Conservation (phyloP, 2,329 filamentous ascomycete species). For the Pseudopithomyces chartarum region DNA sequence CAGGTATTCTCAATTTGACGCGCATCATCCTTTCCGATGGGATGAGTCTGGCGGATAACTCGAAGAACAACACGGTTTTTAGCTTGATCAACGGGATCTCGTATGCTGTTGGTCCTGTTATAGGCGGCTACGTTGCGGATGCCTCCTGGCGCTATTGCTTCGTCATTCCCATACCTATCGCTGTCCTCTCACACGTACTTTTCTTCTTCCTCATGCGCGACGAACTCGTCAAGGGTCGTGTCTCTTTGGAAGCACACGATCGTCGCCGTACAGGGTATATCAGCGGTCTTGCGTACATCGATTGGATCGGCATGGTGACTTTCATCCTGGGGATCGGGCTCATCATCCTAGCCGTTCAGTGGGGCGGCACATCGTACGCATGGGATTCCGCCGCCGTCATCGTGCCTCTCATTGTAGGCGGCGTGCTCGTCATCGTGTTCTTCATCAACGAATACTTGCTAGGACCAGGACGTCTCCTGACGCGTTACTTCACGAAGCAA, state of each 20-base stretch:
- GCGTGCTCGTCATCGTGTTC: conserved; percentile 53
- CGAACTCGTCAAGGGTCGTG: conserved; percentile 60
- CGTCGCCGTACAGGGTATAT: conserved; percentile 43
- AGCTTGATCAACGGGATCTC: conserved; percentile 62
- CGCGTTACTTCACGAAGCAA: conserved; percentile 58
- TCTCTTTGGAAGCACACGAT: conserved; percentile 40
- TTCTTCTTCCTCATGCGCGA: conserved; percentile 63
- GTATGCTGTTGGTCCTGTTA: conserved; percentile 63
- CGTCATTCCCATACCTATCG: conserved; percentile 52
- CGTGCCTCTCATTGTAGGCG: conserved; percentile 59
- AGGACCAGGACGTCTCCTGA: conserved; percentile 54
- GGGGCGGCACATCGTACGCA: conserved; percentile 63
- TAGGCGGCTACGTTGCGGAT: conserved; percentile 63
- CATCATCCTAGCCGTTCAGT: conserved; percentile 49
- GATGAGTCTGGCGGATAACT: conserved; percentile 73
- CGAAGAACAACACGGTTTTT: conserved; percentile 70
- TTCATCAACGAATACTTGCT: conserved; percentile 60
- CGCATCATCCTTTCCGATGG: conserved; percentile 69
- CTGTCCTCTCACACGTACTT: conserved; percentile 56
- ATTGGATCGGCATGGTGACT: conserved; percentile 40
- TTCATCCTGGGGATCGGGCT: conserved; percentile 42
- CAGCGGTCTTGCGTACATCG: conserved; percentile 51
- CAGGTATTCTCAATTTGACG: conserved; percentile 65
- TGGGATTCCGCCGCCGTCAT: conserved; percentile 63
- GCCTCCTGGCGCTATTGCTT: conserved; percentile 71